Evolutionary conservation across 73 alveolate species (phyloP).

Genomic region (Paraurostyla sp.): DNA sequence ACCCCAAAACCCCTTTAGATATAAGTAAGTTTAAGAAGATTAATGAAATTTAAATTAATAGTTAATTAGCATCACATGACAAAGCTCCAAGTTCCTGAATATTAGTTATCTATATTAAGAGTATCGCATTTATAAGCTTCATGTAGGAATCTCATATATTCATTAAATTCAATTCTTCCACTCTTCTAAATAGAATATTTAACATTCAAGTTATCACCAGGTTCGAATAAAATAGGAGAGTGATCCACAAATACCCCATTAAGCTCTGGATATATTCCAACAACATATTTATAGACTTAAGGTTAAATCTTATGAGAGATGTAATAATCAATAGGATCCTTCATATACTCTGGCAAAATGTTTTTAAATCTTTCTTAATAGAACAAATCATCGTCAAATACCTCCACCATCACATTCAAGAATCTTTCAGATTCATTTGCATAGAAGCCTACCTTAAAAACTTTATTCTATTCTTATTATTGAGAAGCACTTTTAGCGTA

Average conservation of each 20-base stretch:
- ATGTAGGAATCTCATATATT: constrained; percentile 88
- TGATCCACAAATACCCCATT: constrained; percentile 82
- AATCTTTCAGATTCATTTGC: constrained; percentile 71
- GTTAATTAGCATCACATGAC: constrained; percentile 63
- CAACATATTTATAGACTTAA: constrained; percentile 71
- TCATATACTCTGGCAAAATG: constrained; percentile 72
- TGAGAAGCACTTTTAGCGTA: background rate
- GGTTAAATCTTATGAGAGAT: constrained; percentile 71
- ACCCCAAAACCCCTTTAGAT: no score
- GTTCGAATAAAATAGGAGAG: constrained; percentile 80
- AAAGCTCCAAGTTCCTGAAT: constrained; percentile 89
- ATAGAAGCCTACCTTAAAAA: constrained; percentile 85
- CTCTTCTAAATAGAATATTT: constrained; percentile 67
- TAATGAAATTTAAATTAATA: no score
- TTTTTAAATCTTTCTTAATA: constrained; percentile 70
- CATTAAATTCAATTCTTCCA: constrained; percentile 80
- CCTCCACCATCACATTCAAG: constrained; percentile 83
- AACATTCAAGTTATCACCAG: constrained; percentile 83
- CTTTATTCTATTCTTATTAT: constrained; percentile 51
- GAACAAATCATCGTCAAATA: constrained; percentile 67
- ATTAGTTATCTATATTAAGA: constrained; percentile 77
- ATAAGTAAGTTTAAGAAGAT: no score
- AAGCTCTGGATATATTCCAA: constrained; percentile 74
- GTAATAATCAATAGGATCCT: constrained; percentile 87
- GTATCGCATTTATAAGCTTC: constrained; percentile 85